Base-by-base conservation (phyloP, 345 rosid species). In the Hirschfeldia incana region DNA sequence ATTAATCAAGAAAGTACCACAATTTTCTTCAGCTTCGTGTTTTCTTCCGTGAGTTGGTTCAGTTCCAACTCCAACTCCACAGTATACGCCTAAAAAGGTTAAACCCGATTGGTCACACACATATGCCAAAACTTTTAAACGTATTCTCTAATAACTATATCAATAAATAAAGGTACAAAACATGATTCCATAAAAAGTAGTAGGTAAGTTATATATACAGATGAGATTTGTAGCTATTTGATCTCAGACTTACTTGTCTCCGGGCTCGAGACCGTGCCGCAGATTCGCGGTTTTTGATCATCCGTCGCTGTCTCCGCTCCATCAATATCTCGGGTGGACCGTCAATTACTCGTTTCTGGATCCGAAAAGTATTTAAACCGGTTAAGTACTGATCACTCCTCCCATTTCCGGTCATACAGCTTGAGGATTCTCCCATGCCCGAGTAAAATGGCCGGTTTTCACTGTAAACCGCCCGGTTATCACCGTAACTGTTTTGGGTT, bases 211-310 rank as follows among this genome's bases (percentile, higher is more conserved):
- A 15, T 36, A 15, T 36, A 49, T 16, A 73, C 8, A 74, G 37
- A 27, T n/a, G 17, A 6, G 34, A 2, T 28, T 57, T 2, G n/a
- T 67, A 27, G 12, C 8, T 36, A 9, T 36, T 51, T 46, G 15
- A n/a, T n/a, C 57, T 15, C 53, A 4, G 26, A 66, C 74, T 75
- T 65, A 94, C 98, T 89, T 92, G 98, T 80, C 89, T 91, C 78
- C 98, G 82, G 11, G 98, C 98, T 8, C 98, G 87, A n/a, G 98
- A 94, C 33, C 98, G 73, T 13, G 97, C 97, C 1, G 97, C 98
- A 0, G 98, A 94, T 67, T 94, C 98, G 4, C 95, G 85, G 67
- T 94, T 94, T 87, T 94, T 92, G 6, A 94, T 94, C 97, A 94
- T 92, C 76, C 97, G 83, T 0, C 94, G 90, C 44, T 89, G 97